Conservation (phyloP, 2,329 filamentous ascomycete genomes). For the Xylariomycetidae sp. region DNA sequence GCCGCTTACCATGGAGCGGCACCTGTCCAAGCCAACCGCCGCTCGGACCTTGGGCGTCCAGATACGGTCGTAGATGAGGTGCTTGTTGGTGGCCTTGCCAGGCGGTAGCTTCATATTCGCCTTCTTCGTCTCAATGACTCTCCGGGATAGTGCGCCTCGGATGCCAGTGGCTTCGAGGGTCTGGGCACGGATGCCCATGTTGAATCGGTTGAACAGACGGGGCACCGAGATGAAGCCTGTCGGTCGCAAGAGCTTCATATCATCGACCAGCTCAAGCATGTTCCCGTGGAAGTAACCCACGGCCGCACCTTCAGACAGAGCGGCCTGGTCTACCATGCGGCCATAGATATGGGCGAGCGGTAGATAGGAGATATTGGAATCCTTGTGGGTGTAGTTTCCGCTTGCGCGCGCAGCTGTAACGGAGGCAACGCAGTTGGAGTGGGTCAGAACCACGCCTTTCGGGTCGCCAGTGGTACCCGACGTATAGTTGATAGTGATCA, state of each 20-base stretch:
- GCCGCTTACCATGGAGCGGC: constrained; percentile 72
- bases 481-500: constrained; percentile 87
- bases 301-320: constrained; percentile 63
- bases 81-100: constrained; percentile 70
- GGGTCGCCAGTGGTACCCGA: constrained; percentile 78
- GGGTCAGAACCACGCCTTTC: constrained; percentile 79
- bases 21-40: constrained; percentile 74
- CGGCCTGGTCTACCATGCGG: constrained; percentile 72
- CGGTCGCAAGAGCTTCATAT: constrained; percentile 80
- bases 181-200: constrained; percentile 69
- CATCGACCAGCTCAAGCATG: constrained; percentile 78
- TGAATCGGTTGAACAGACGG: constrained; percentile 86
- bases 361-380: constrained; percentile 77
- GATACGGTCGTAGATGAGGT: constrained; percentile 76
- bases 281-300: constrained; percentile 96
- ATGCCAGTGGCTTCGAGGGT: constrained; percentile 76
- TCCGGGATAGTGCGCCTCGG: constrained; percentile 73
- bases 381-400: constrained; percentile 42
- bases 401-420: constrained; percentile 55
- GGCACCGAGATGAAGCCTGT: constrained; percentile 85
- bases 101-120: constrained; percentile 66
- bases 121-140: constrained; percentile 73
- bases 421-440: constrained; percentile 72
- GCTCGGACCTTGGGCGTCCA: constrained; percentile 83
- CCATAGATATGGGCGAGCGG: constrained; percentile 93